phyloP scores from a whole-genome alignment of 2,329 filamentous ascomycete species.

The Curvularia eragrostidis region DNA sequence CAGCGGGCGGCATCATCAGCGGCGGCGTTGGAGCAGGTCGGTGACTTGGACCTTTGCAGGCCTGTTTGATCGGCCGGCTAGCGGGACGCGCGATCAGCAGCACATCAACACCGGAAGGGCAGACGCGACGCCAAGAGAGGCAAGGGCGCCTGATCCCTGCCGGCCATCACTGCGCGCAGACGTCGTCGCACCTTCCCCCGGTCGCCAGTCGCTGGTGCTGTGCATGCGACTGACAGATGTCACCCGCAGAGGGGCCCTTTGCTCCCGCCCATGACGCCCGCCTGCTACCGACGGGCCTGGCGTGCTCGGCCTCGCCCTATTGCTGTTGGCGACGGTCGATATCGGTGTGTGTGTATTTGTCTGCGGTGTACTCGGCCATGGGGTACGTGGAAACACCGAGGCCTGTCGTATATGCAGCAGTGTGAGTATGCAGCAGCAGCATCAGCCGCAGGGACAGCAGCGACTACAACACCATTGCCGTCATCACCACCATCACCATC shows the following conservation, averaged over 20 bases:
- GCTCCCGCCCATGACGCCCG: slow-evolving; percentile 19
- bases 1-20: slow-evolving; percentile 9
- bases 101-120: slow-evolving; percentile 23
- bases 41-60: slow-evolving; percentile 18
- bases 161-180: slow-evolving; percentile 36
- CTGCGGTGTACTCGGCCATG: no score
- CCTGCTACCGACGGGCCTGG: neutral
- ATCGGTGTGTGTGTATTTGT: neutral
- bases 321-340: neutral
- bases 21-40: slow-evolving; percentile 21
- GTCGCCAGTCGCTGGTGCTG: slow-evolving; percentile 29
- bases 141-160: slow-evolving; percentile 36
- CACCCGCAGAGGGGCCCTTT: slow-evolving; percentile 23
- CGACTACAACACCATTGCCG: neutral
- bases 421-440: neutral
- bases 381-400: no score
- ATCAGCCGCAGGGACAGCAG: neutral
- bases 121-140: slow-evolving; percentile 29
- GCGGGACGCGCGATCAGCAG: slow-evolving; percentile 29
- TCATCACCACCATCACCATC: no score
- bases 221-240: slow-evolving; percentile 34
- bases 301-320: neutral
- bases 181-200: slow-evolving; percentile 36
- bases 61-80: slow-evolving; percentile 45
- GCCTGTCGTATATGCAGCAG: no score